Evolutionary conservation across 2,329 filamentous ascomycete genomes (phyloP), one percentile per base, ranked within the genome.

Genomic region (Aspergillus aculeatinus): DNA sequence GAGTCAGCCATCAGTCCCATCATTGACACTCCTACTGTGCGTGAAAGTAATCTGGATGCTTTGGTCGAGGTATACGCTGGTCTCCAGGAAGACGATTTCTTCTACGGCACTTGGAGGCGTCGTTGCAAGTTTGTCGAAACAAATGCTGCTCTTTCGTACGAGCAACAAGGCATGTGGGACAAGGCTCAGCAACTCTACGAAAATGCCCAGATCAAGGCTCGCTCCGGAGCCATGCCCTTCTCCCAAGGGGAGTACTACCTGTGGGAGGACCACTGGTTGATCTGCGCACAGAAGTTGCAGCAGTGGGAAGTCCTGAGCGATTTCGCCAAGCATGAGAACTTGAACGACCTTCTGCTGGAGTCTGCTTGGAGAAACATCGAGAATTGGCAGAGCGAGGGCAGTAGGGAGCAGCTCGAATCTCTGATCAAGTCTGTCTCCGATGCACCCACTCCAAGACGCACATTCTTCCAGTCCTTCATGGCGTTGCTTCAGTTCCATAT

Each of bases 391-490:
- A 91, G 88, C 48, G 83, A 88, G 51, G 90, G 92, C 63, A 91
- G 93, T 67, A 88, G 93, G 31, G 94, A 98, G 65, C 91, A 94
- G 68, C 82, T 99, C 42, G 94, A 98, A 70, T 89, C 87, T 57
- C 88, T 97, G 58, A 96, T 99, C 76, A 98, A 98, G 79, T 94
- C 93, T 52, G 90, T 99, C 19, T 97, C 96, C 81, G 95, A 99
- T 76, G 94, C 96, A 0, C 95, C 96, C 1, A 99, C 96, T 0
- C 93, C 95, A 23, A 85, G 95, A 61, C 85, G 95, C 57, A 89
- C 92, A 47, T 99, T 99, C 83, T 99, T 99, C 87, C 93, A 97
- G 75, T 92, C 94, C 0, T 99, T 99, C 79, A 96, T 97, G 90
- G 90, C 92, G 2, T 82, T 99, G 39, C 87, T 99, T 64, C 97